Evolutionary conservation across 2,329 filamentous ascomycete genomes (phyloP).

Genomic region (Mollisiaceae sp.): DNA sequence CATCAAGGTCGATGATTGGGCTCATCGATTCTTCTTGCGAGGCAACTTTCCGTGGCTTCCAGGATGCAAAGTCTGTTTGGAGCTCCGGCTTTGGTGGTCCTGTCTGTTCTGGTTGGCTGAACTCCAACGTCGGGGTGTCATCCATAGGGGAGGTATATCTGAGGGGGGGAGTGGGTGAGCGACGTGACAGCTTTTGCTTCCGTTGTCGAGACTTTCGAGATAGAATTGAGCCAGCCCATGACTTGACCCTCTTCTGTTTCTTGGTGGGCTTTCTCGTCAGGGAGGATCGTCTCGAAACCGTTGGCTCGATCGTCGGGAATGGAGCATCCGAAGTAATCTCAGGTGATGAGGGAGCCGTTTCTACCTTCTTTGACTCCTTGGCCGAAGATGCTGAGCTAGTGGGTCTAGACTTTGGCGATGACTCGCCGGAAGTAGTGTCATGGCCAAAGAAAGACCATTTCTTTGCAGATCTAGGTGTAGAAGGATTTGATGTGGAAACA

Average conservation of each 20-base stretch:
- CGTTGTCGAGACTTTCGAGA: constrained; percentile 54
- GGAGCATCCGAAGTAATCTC: constrained; percentile 30
- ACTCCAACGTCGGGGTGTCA: constrained; percentile 33
- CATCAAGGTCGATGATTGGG: constrained; percentile 91
- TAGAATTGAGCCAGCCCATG: constrained; percentile 58
- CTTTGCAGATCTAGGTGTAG: constrained; percentile 42
- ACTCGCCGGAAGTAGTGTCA: constrained; percentile 42
- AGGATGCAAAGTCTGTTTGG: constrained; percentile 41
- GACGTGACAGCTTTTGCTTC: constrained; percentile 47
- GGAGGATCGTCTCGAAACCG: constrained; percentile 37
- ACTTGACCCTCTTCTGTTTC: constrained; percentile 77
- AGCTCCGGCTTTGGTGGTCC: constrained; percentile 27
- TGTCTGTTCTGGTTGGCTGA: constrained; percentile 25
- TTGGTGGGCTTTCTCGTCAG: constrained; percentile 46
- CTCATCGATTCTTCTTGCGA: constrained; percentile 67
- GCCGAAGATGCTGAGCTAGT: constrained; percentile 49
- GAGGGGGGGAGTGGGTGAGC: constrained; percentile 51
- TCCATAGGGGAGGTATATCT: constrained; percentile 40
- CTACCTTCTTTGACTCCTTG: constrained; percentile 43
- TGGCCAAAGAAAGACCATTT: constrained; percentile 44
- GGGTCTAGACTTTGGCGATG: constrained; percentile 54
- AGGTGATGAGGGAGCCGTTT: constrained; percentile 22
- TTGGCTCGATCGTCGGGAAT: constrained; percentile 35
- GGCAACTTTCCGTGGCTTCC: constrained; percentile 47
- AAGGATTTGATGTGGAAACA: constrained; percentile 39